Conservation (phyloP, 2,329 filamentous ascomycete genomes). For the Drechslerella dactyloides region DNA sequence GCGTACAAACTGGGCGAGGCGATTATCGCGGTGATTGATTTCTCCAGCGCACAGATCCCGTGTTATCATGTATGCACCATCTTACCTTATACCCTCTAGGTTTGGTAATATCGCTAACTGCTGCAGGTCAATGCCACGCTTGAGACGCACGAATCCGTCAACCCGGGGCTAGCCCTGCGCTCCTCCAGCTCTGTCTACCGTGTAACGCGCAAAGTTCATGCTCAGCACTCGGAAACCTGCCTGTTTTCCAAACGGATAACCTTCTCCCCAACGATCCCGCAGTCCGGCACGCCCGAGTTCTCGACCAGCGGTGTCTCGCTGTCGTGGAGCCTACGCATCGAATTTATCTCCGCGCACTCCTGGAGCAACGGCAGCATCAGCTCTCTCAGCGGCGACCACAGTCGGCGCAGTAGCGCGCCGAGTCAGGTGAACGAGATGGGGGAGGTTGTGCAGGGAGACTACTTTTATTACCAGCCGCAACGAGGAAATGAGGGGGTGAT, state of each 20-base stretch:
- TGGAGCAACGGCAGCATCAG: constrained; percentile 50
- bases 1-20: constrained; percentile 88
- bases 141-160: constrained; percentile 85
- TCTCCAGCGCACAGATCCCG: constrained; percentile 75
- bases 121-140: constrained; percentile 69
- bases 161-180: constrained; percentile 78
- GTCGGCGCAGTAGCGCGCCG: constrained; percentile 55
- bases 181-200: constrained; percentile 85
- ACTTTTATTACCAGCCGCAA: constrained; percentile 52
- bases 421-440: constrained; percentile 52
- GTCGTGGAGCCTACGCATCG: constrained; percentile 86
- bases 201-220: constrained; percentile 82
- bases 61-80: constrained; percentile 76
- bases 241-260: constrained; percentile 79
- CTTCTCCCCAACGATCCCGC: constrained; percentile 83
- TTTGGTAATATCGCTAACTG: constrained; percentile 1
- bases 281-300: constrained; percentile 85
- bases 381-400: constrained; percentile 55
- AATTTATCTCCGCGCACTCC: constrained; percentile 82
- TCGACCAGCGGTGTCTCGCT: constrained; percentile 85
- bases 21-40: constrained; percentile 83
- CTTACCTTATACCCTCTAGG: neutral
- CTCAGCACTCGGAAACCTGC: constrained; percentile 78
- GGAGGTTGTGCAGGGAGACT: constrained; percentile 56
- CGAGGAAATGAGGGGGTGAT: constrained; percentile 65